Conservation (phyloP, 2,329 filamentous ascomycete genomes). For the Phaeosphaeria sp. region DNA sequence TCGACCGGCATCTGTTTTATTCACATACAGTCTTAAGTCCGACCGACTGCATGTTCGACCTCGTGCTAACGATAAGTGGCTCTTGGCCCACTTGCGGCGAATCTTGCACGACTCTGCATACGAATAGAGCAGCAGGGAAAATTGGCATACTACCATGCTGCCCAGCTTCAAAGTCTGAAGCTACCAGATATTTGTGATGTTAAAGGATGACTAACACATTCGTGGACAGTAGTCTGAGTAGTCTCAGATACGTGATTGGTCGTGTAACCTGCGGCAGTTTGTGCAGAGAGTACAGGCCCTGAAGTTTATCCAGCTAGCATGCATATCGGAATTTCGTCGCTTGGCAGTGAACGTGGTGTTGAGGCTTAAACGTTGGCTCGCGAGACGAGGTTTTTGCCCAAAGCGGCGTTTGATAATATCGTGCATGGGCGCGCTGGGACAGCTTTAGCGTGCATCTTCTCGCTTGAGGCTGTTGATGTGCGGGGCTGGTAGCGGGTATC, state of each 20-base stretch:
- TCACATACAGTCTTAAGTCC: background rate
- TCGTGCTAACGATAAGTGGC: conserved; percentile 1
- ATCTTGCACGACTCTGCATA: conserved; percentile 6
- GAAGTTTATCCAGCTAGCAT: background rate
- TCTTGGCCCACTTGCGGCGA: conserved; percentile 2
- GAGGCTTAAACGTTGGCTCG: background rate
- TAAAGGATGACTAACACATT: conserved; percentile 21
- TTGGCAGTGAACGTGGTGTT: background rate
- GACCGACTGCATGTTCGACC: background rate
- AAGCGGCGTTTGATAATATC: conserved; percentile 31
- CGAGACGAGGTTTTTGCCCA: conserved; percentile 1
- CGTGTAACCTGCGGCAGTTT: background rate
- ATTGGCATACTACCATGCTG: conserved; percentile 4
- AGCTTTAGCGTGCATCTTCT: conserved; percentile 9
- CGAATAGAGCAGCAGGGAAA: conserved; percentile 8
- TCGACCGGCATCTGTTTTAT: background rate
- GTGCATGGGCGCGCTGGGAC: background rate
- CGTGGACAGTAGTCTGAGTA: background rate
- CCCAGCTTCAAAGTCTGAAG: background rate
- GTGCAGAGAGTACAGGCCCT: background rate
- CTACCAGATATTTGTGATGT: conserved; percentile 5
- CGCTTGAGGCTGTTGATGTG: conserved; percentile 18
- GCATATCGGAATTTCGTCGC: conserved; percentile 3
- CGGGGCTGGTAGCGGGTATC: conserved; percentile 8
- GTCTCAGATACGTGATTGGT: background rate